Percentiles rank a stretch among this genome's conserved stretches.
phyloP scores from a whole-genome alignment of 2,329 filamentous ascomycete species.

The Penicillium digitatum region DNA sequence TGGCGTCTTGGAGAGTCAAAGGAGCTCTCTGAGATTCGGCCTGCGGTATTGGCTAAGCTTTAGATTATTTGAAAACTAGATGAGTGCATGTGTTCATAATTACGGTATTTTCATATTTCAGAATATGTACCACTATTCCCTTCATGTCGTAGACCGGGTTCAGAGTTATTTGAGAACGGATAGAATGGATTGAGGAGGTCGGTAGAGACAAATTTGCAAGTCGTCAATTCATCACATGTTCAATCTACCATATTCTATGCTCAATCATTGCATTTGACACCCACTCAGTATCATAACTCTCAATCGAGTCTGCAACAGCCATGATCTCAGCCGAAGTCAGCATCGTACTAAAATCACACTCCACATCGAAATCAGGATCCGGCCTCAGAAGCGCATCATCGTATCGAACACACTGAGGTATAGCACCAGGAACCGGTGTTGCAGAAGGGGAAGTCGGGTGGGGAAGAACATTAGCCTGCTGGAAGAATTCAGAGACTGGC shows the following conservation, averaged over 20 bases:
- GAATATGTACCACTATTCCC: background rate
- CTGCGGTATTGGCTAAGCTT: conserved; percentile 21
- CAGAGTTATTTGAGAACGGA: background rate
- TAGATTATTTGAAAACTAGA: conserved; percentile 9
- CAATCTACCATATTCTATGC: conserved; percentile 41
- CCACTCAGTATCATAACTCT: conserved; percentile 45
- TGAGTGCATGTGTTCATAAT: background rate
- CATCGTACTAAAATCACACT: conserved; percentile 11
- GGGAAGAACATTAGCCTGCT: conserved; percentile 6
- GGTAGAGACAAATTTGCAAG: background rate
- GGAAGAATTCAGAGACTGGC: conserved; percentile 13
- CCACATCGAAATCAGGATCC: conserved; percentile 10
- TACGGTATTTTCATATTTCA: background rate
- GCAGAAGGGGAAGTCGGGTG: conserved; percentile 3
- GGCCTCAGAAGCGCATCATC: conserved; percentile 15
- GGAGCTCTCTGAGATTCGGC: conserved; percentile 26
- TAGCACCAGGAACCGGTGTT: conserved; percentile 11
- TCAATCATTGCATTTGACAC: conserved; percentile 47
- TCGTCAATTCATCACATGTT: background rate
- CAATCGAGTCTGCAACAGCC: conserved; percentile 49
- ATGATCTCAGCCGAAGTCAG: conserved; percentile 48
- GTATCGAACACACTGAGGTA: conserved; percentile 9
- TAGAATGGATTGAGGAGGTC: background rate
- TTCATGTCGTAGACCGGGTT: background rate
- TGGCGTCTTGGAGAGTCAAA: conserved; percentile 45